Conservation (phyloP, 371 early-diverging fungal species). For the Syncephalastrum racemosum region DNA sequence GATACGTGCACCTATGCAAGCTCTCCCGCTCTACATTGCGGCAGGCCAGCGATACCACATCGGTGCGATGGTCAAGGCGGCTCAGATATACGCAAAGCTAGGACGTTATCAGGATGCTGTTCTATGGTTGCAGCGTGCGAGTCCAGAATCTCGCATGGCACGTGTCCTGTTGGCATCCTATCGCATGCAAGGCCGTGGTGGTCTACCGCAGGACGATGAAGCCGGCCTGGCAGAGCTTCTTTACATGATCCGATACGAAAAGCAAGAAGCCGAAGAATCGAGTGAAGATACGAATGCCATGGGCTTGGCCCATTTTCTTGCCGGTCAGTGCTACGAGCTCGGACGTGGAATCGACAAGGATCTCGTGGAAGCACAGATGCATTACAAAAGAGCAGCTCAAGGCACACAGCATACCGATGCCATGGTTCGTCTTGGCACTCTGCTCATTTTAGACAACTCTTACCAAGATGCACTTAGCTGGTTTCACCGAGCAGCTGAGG, state of each 20-base stretch:
- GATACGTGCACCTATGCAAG: constrained; percentile 1
- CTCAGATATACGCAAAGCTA: constrained; percentile 9
- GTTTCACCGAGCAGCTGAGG: constrained; percentile 32
- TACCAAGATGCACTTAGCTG: constrained; percentile 22
- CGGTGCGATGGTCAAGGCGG: constrained; percentile 18
- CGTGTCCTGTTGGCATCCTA: constrained; percentile 19
- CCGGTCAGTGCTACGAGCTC: constrained; percentile 23
- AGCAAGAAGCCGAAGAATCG: constrained; percentile 1
- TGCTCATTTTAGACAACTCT: constrained; percentile 1
- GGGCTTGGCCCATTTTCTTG: constrained; percentile 10
- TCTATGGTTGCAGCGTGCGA: constrained; percentile 12
- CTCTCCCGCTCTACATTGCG: constrained; percentile 11
- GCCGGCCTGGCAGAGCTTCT: constrained; percentile 8
- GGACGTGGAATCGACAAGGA: constrained; percentile 27
- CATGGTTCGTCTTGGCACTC: constrained; percentile 14
- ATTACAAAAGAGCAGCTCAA: constrained; percentile 7
- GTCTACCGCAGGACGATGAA: constrained; percentile 14
- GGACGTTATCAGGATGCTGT: constrained; percentile 17
- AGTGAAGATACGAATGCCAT: constrained; percentile 6
- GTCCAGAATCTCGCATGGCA: constrained; percentile 8
- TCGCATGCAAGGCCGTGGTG: constrained; percentile 19
- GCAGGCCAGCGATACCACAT: constrained; percentile 20
- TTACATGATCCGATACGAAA: constrained; percentile 1
- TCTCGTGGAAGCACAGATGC: constrained; percentile 3
- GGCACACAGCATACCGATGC: constrained; percentile 12